Evolutionary conservation across 306 rosid genomes (phyloP).

Genomic region (Rosa chinensis): DNA sequence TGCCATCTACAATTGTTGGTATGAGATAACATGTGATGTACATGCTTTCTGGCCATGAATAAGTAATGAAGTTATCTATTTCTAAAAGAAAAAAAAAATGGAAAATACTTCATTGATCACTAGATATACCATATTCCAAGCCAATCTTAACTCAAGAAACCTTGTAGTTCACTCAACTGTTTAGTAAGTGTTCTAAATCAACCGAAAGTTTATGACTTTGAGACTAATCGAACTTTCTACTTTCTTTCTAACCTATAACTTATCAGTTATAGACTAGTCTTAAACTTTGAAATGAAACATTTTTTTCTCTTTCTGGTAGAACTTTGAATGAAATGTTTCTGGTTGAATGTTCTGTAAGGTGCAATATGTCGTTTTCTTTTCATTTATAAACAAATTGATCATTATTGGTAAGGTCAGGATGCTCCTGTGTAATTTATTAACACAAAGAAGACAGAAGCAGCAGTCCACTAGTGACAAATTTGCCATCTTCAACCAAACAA

Average conservation of each 20-base stretch:
- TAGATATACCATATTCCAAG: not conserved
- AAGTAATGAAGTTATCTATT: too few species aligned
- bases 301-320: not conserved
- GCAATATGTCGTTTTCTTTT: conserved; percentile 6
- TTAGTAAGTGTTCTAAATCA: not conserved
- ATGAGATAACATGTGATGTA: too few species aligned
- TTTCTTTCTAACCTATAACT: not conserved
- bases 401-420: not conserved
- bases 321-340: not conserved
- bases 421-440: not conserved
- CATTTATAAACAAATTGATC: not conserved
- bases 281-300: not conserved
- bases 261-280: not conserved
- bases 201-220: not conserved
- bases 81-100: too few species aligned
- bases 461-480: conserved; percentile 5
- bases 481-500: conserved; percentile 19
- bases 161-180: not conserved
- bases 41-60: too few species aligned
- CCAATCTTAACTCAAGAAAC: not conserved
- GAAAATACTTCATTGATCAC: not conserved
- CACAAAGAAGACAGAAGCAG: conserved; percentile 14
- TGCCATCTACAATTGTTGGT: too few species aligned
- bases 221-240: not conserved
- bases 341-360: not conserved